A percentile compares a stretch with the other conserved stretches of the same genome.
phyloP scores from a whole-genome alignment of 305 asterid species.

The Fraxinus albicans region DNA sequence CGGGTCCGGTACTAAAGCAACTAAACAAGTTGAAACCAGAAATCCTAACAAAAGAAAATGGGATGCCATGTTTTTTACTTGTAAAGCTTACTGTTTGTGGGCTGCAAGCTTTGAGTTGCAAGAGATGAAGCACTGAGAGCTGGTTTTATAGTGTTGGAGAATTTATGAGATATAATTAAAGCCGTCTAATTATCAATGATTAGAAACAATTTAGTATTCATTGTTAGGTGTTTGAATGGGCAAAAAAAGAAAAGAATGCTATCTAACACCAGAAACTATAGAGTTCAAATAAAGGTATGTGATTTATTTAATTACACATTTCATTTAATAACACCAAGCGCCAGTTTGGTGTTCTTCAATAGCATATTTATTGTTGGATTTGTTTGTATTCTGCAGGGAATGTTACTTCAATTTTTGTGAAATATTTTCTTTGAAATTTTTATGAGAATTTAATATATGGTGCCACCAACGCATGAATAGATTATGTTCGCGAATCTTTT shows the following conservation, averaged over 20 bases:
- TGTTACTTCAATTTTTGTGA: background rate
- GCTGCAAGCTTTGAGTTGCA: background rate
- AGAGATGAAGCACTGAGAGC: background rate
- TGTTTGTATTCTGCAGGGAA: background rate
- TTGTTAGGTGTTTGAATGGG: background rate
- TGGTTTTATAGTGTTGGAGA: background rate
- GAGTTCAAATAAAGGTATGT: too few species aligned
- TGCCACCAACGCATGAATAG: background rate
- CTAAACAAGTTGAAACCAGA: conserved; percentile 8
- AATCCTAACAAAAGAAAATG: background rate
- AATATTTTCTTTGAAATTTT: background rate
- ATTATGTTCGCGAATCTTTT: background rate
- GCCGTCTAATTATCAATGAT: background rate
- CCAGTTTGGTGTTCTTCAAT: background rate
- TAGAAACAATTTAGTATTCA: background rate
- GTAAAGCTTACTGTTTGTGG: background rate
- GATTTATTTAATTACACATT: too few species aligned
- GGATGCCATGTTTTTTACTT: background rate
- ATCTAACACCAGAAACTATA: too few species aligned
- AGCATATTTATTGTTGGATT: background rate
- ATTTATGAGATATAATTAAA: background rate
- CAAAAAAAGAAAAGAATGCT: background rate
- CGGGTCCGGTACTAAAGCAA: conserved; percentile 25
- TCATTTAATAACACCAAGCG: background rate
- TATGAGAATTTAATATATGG: background rate